phyloP scores from a whole-genome alignment of 495 filamentous ascomycete species.

The Aspergillus affinis region DNA sequence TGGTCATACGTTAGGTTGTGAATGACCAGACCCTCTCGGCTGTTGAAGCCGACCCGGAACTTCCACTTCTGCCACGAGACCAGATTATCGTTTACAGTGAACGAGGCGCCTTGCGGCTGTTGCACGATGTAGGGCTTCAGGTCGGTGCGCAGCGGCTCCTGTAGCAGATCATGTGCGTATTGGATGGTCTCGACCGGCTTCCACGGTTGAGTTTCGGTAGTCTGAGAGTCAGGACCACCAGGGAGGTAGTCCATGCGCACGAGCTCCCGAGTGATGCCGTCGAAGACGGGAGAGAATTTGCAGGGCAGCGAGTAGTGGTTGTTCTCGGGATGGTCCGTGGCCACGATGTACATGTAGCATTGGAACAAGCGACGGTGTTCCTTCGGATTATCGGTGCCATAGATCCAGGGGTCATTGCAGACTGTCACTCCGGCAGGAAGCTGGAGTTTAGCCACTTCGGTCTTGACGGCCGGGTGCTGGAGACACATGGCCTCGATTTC shows the following conservation, averaged over 20 bases:
- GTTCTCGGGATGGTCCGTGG: slow-evolving; percentile 39
- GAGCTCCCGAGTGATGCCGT: slow-evolving; percentile 61
- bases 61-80: slow-evolving; percentile 68
- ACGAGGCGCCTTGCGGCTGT: slow-evolving; percentile 78
- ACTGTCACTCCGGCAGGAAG: slow-evolving; percentile 40
- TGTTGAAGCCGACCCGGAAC: slow-evolving; percentile 66
- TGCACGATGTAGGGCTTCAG: slow-evolving; percentile 75
- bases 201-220: slow-evolving; percentile 40
- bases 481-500: slow-evolving; percentile 43
- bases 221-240: slow-evolving; percentile 30
- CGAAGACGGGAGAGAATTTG: slow-evolving; percentile 75
- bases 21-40: slow-evolving; percentile 60
- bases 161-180: slow-evolving; percentile 44
- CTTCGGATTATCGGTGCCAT: slow-evolving; percentile 38
- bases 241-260: slow-evolving; percentile 54
- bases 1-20: slow-evolving; percentile 69
- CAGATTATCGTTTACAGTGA: slow-evolving; percentile 44
- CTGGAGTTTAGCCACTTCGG: slow-evolving; percentile 44
- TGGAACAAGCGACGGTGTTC: slow-evolving; percentile 43
- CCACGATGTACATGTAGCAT: slow-evolving; percentile 47
- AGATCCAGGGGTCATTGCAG: slow-evolving; percentile 49
- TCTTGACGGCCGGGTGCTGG: slow-evolving; percentile 40
- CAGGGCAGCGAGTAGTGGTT: slow-evolving; percentile 83
- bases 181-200: slow-evolving; percentile 55
- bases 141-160: slow-evolving; percentile 49